Conservation (phyloP, 2,329 filamentous ascomycete genomes). For the Sporothrix phasma region DNA sequence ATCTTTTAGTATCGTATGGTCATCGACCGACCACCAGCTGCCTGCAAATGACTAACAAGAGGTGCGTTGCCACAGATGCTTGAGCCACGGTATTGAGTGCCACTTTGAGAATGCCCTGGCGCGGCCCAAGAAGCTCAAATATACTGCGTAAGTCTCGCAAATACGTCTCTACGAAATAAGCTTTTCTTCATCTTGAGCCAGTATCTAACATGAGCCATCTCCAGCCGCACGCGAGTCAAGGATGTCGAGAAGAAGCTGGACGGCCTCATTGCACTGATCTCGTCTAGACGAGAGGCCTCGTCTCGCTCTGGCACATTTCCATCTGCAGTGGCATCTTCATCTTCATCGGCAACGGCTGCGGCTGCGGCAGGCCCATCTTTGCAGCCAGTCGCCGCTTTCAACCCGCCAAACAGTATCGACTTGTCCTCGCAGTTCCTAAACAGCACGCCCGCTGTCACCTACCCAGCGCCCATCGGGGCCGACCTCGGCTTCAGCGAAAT, state of each 20-base stretch:
- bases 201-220: too few species aligned
- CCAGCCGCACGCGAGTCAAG: conserved; percentile 19
- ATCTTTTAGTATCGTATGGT: too few species aligned
- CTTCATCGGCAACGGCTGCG: too few species aligned
- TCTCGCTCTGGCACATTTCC: conserved; percentile 9
- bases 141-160: conserved; percentile 16
- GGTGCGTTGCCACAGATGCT: conserved; percentile 1
- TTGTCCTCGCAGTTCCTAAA: background rate
- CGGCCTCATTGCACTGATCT: conserved; percentile 26
- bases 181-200: too few species aligned
- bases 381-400: background rate
- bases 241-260: conserved; percentile 22
- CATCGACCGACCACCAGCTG: background rate
- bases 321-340: conserved; percentile 3
- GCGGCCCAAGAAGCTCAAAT: conserved; percentile 20
- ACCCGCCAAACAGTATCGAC: background rate
- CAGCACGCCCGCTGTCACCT: background rate
- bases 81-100: conserved; percentile 16
- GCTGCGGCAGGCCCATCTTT: conserved; percentile 4
- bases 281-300: conserved; percentile 19
- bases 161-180: too few species aligned
- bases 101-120: conserved; percentile 22
- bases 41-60: background rate
- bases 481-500: conserved; percentile 6
- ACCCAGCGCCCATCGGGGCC: background rate